Evolutionary conservation across 768 basidiomycete species (phyloP).

Genomic region (Tulasnella sp.): DNA sequence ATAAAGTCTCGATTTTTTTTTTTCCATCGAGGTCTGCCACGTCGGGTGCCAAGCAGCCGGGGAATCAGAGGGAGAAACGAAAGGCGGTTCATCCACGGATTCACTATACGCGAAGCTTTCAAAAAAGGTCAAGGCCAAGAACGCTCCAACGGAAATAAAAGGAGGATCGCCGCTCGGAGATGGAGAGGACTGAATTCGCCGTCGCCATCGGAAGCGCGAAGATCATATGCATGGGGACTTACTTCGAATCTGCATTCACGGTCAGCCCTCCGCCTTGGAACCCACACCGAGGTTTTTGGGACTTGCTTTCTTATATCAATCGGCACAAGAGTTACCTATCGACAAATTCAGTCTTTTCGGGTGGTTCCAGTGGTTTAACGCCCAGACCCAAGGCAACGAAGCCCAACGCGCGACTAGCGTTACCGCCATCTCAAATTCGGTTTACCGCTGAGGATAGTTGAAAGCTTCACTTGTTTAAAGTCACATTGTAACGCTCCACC

Average conservation of each 20-base stretch:
- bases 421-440: not conserved
- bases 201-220: not conserved
- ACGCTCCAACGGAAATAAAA: constrained; percentile 36
- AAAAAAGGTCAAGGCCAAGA: constrained; percentile 35
- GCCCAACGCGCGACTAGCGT: not conserved
- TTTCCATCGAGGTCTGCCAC: constrained; percentile 28
- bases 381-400: not conserved
- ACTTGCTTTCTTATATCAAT: not conserved
- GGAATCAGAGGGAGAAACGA: constrained; percentile 31
- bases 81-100: not conserved
- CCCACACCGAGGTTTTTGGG: not conserved
- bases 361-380: not conserved
- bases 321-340: not conserved
- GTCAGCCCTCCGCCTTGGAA: not conserved
- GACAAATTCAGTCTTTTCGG: not conserved
- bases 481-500: not conserved
- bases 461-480: not conserved
- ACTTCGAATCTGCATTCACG: not conserved
- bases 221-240: not conserved
- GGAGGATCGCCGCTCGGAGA: constrained; percentile 39
- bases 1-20: constrained; percentile 24
- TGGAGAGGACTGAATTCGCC: constrained; percentile 28
- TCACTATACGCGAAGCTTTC: not conserved
- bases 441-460: not conserved
- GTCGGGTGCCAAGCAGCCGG: constrained; percentile 32